Evolutionary conservation across 192 early-diverging fungal species (phyloP).

Genomic region (Podila horticola): DNA sequence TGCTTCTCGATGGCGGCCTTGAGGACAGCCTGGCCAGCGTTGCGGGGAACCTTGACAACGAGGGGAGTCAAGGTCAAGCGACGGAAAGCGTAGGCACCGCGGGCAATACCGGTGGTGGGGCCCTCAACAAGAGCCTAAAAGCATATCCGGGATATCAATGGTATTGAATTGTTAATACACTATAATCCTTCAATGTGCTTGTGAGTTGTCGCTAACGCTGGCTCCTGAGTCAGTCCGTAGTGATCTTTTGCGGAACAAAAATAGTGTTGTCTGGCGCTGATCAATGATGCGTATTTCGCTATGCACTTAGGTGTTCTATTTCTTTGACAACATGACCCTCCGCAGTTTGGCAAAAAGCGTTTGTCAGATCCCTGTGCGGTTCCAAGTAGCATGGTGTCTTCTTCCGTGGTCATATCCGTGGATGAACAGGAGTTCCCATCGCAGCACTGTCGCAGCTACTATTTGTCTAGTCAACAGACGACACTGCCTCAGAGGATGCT

Average conservation of each 20-base stretch:
- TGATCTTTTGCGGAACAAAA: not conserved
- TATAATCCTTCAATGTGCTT: not conserved
- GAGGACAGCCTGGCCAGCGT: conserved; percentile 78
- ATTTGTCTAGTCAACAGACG: no score
- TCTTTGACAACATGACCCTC: not conserved
- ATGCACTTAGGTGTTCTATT: no score
- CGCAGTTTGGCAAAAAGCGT: no score
- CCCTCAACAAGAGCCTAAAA: conserved; percentile 93
- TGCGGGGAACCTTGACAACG: conserved; percentile 86
- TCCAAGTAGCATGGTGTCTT: no score
- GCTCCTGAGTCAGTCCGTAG: not conserved
- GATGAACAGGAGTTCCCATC: no score
- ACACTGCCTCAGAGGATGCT: no score
- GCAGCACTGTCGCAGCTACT: no score
- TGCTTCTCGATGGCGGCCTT: conserved; percentile 87
- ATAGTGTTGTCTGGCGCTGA: not conserved
- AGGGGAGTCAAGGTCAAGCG: conserved; percentile 92
- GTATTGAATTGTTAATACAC: not conserved
- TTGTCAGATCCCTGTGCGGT: no score
- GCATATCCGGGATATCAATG: not conserved
- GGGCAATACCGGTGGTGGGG: conserved; percentile 93
- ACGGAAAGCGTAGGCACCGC: conserved; percentile 90
- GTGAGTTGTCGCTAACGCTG: not conserved
- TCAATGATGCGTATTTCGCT: no score
- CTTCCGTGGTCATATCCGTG: no score